Conservation (phyloP, 805 yeast genomes). For the Debaryomyces hansenii region DNA sequence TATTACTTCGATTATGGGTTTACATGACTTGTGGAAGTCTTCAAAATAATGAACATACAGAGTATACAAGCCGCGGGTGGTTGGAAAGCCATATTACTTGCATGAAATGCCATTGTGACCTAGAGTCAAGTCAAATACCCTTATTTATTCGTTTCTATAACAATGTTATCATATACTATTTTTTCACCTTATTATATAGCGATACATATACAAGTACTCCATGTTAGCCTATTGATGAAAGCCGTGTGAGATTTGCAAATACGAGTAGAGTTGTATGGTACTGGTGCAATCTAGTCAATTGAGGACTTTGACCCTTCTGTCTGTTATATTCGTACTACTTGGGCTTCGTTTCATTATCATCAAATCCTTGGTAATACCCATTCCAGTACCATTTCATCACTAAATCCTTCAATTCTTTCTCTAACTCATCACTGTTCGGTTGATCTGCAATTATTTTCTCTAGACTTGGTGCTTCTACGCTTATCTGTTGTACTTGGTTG, state of each 20-base stretch:
- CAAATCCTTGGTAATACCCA: constrained; percentile 29
- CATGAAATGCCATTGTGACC: background rate
- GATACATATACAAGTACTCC: no score
- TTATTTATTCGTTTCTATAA: background rate
- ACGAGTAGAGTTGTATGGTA: no score
- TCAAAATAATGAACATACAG: background rate
- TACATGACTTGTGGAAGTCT: constrained; percentile 63
- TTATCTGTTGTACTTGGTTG: background rate
- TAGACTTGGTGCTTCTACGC: constrained; percentile 15
- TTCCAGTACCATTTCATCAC: constrained; percentile 33
- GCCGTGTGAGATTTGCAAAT: no score
- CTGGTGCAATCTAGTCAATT: no score
- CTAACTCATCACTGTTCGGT: constrained; percentile 13
- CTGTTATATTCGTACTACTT: no score
- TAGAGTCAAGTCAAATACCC: background rate
- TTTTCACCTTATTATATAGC: background rate
- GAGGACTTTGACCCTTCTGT: no score
- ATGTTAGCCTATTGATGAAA: no score
- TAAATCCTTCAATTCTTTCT: constrained; percentile 22
- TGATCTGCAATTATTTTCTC: constrained; percentile 15
- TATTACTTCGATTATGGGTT: constrained; percentile 75
- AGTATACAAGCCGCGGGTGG: background rate
- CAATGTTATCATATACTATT: background rate
- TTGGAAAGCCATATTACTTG: background rate
- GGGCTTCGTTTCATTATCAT: background rate